These are phyloP conservation scores for Hepatocystis sp. DNA, from an alignment of 169 alveolate species.

Conservation along the genomic window DNA sequence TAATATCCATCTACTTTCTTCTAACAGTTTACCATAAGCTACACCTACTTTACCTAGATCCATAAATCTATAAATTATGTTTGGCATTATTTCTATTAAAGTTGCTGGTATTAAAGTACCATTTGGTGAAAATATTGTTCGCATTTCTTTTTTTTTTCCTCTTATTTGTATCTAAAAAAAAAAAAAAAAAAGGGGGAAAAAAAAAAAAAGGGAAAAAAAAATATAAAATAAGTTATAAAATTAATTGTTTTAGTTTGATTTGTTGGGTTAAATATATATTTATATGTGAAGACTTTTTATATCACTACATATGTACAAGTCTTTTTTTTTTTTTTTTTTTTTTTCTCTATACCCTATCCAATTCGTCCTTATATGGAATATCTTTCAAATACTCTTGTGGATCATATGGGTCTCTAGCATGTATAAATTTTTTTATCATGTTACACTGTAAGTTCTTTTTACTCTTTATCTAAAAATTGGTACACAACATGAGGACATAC, in stretches of 20 bases:
- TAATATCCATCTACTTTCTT: conserved; percentile 84
- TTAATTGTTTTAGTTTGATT: too few species aligned
- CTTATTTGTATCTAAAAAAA: conserved; percentile 52
- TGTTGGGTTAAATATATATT: too few species aligned
- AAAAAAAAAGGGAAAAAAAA: too few species aligned
- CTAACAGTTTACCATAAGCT: conserved; percentile 84
- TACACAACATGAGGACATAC: neutral
- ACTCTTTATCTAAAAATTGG: conserved; percentile 4
- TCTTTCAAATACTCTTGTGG: conserved; percentile 71
- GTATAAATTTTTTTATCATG: conserved; percentile 49
- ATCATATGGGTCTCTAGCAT: conserved; percentile 60
- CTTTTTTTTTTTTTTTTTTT: conserved; percentile 5
- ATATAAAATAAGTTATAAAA: too few species aligned
- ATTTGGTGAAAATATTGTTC: conserved; percentile 63
- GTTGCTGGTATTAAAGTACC: conserved; percentile 69
- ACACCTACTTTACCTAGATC: conserved; percentile 72
- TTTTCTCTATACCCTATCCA: conserved; percentile 40
- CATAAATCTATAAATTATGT: conserved; percentile 53
- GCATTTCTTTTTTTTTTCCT: conserved; percentile 69
- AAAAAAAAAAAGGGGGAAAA: neutral
- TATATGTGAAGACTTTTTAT: too few species aligned
- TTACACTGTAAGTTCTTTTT: conserved; percentile 16
- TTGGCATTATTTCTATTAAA: conserved; percentile 74
- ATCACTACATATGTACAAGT: too few species aligned
- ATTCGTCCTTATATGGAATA: conserved; percentile 70